Evolutionary conservation across 2,329 filamentous ascomycete species (phyloP).

Genomic region (Aspergillus versicolor): DNA sequence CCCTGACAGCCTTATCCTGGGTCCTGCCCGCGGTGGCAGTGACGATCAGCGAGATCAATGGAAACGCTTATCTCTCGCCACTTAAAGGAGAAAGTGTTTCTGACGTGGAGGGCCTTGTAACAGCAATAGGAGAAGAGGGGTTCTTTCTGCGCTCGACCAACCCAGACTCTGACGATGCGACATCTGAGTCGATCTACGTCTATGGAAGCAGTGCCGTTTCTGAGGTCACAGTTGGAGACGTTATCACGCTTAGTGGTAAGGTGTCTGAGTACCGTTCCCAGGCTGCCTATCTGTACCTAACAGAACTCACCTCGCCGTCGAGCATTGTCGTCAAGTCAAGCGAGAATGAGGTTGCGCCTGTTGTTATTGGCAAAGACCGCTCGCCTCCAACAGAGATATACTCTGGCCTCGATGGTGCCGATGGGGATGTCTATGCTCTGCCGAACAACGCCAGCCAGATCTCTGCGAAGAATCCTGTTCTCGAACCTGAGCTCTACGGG

Average conservation of each 20-base stretch:
- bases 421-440: slow-evolving; percentile 64
- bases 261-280: slow-evolving; percentile 61
- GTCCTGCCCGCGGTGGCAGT: slow-evolving; percentile 31
- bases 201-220: slow-evolving; percentile 54
- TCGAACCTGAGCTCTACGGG: slow-evolving; percentile 62
- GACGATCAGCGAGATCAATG: slow-evolving; percentile 65
- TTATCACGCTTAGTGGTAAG: slow-evolving; percentile 60
- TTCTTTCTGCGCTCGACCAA: slow-evolving; percentile 64
- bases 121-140: slow-evolving; percentile 61
- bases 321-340: slow-evolving; percentile 56
- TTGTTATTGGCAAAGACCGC: slow-evolving; percentile 59
- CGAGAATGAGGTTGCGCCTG: slow-evolving; percentile 55
- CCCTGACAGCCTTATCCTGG: slow-evolving; percentile 1
- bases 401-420: slow-evolving; percentile 61
- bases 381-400: slow-evolving; percentile 62
- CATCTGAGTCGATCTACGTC: slow-evolving; percentile 67
- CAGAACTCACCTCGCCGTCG: slow-evolving; percentile 59
- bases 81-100: slow-evolving; percentile 57
- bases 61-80: slow-evolving; percentile 63
- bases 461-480: slow-evolving; percentile 58
- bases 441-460: slow-evolving; percentile 63
- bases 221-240: slow-evolving; percentile 61
- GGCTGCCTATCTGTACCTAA: slow-evolving; percentile 61
- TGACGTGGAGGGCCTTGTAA: slow-evolving; percentile 63
- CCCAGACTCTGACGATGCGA: slow-evolving; percentile 55